phyloP scores from a whole-genome alignment of 805 yeast genomes.

The Blastobotrys peoriensis region DNA sequence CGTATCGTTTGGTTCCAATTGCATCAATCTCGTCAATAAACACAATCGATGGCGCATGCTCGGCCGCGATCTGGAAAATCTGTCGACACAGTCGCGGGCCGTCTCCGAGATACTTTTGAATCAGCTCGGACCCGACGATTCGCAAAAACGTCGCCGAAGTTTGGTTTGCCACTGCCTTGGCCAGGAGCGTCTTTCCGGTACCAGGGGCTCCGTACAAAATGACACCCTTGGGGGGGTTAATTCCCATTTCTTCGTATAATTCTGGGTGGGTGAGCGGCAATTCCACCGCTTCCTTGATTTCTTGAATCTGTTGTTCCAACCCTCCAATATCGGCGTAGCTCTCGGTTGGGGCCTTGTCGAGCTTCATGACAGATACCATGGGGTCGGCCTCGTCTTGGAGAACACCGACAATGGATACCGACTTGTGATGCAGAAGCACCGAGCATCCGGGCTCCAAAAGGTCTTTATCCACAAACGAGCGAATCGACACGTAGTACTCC shows the following conservation, averaged over 20 bases:
- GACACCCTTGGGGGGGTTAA: constrained; percentile 97
- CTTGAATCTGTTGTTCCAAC: constrained; percentile 90
- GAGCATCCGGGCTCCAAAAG: constrained; percentile 95
- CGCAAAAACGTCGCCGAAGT: constrained; percentile 94
- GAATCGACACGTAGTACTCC: constrained; percentile 91
- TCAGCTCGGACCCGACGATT: constrained; percentile 94
- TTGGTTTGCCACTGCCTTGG: constrained; percentile 97
- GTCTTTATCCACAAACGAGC: constrained; percentile 96
- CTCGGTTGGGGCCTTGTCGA: constrained; percentile 96
- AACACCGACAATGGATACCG: constrained; percentile 97
- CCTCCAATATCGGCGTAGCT: constrained; percentile 98
- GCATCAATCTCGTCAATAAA: constrained; percentile 99
- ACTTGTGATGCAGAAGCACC: constrained; percentile 89
- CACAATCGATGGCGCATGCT: constrained; percentile 96
- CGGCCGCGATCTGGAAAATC: constrained; percentile 93
- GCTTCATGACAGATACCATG: constrained; percentile 94
- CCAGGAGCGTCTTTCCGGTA: constrained; percentile 91
- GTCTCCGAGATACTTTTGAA: constrained; percentile 95
- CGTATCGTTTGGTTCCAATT: constrained; percentile 97
- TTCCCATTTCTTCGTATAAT: constrained; percentile 96
- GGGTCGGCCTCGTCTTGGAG: constrained; percentile 97
- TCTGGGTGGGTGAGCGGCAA: constrained; percentile 95
- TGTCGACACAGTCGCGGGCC: constrained; percentile 95
- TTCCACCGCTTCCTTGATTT: constrained; percentile 95
- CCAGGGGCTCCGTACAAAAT: constrained; percentile 97